phyloP scores from a whole-genome alignment of 2,329 filamentous ascomycete genomes.

The Coleophoma cylindrospora region DNA sequence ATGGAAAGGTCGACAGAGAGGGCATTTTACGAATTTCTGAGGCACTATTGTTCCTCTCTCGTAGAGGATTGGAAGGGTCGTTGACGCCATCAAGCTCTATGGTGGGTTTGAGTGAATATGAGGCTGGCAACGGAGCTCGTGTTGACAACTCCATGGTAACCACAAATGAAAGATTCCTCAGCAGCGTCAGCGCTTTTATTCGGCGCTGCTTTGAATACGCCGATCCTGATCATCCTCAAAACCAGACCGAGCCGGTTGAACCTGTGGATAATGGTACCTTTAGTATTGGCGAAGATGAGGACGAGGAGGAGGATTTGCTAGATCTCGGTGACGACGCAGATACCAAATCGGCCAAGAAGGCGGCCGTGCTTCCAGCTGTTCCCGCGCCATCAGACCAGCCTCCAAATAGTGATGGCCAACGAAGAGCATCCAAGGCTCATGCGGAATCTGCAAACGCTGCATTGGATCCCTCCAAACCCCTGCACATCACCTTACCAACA shows the following conservation, averaged over 20 bases:
- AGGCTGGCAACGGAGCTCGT: conserved; percentile 28
- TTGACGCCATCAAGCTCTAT: conserved; percentile 60
- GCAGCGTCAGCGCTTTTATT: conserved; percentile 93
- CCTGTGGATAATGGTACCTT: conserved; percentile 46
- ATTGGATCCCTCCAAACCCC: conserved; percentile 84
- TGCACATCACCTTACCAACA: conserved; percentile 93
- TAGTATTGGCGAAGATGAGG: conserved; percentile 69
- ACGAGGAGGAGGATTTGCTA: conserved; percentile 56
- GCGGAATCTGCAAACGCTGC: conserved; percentile 82
- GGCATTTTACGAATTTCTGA: conserved; percentile 94
- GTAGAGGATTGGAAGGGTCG: conserved; percentile 76
- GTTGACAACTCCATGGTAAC: conserved; percentile 40
- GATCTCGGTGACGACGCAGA: conserved; percentile 43
- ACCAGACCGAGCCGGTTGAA: conserved; percentile 38
- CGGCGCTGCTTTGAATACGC: conserved; percentile 96
- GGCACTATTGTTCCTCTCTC: conserved; percentile 84
- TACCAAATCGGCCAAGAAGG: conserved; percentile 31
- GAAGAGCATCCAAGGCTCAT: conserved; percentile 54
- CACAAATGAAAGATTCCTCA: conserved; percentile 82
- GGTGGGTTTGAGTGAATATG: conserved; percentile 42
- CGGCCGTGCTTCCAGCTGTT: conserved; percentile 16
- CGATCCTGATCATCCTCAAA: conserved; percentile 76
- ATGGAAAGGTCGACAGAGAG: conserved; percentile 89
- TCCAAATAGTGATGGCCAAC: conserved; percentile 20
- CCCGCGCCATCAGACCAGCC: conserved; percentile 9